A percentile compares a stretch with the other conserved stretches of the same genome.
These are phyloP conservation scores for Amaranthus palmeri DNA, from an alignment of 148 eudicot species.

Conservation along the genomic window DNA sequence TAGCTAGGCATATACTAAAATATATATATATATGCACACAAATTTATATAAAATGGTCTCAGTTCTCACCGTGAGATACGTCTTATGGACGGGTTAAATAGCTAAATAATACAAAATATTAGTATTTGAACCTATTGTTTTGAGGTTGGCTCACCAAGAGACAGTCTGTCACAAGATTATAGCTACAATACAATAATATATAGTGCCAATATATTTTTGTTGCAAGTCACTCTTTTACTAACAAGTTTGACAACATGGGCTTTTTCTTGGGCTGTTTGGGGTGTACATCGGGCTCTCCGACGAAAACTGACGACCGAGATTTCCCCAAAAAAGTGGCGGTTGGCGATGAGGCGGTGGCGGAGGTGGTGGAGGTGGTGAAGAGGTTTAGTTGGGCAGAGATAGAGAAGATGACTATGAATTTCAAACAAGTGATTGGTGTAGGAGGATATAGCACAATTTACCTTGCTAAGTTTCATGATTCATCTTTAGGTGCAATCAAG, in stretches of 20 bases:
- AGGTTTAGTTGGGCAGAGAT: conserved; percentile 60
- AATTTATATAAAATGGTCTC: too few species aligned
- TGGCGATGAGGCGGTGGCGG: neutral
- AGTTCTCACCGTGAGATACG: too few species aligned
- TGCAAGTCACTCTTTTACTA: too few species aligned
- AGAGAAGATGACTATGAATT: conserved; percentile 31
- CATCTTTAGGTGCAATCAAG: conserved; percentile 56
- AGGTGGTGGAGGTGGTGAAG: conserved; percentile 31
- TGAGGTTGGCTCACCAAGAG: neutral
- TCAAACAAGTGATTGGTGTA: conserved; percentile 50
- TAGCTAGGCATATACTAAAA: conserved; percentile 15
- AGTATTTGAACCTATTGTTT: too few species aligned
- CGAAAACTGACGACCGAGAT: conserved; percentile 20
- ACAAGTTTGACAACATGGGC: conserved; percentile 27
- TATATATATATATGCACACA: too few species aligned
- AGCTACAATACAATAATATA: neutral
- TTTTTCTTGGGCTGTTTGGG: conserved; percentile 29
- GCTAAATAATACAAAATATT: too few species aligned
- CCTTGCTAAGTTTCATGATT: conserved; percentile 45
- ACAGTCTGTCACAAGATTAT: neutral
- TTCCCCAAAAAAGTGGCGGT: conserved; percentile 7
- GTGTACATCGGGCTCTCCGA: neutral
- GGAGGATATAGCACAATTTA: conserved; percentile 83
- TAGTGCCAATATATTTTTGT: too few species aligned
- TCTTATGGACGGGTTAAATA: too few species aligned